Base-by-base conservation (phyloP, 257 asterid species). In the Plectranthus barbatus region DNA sequence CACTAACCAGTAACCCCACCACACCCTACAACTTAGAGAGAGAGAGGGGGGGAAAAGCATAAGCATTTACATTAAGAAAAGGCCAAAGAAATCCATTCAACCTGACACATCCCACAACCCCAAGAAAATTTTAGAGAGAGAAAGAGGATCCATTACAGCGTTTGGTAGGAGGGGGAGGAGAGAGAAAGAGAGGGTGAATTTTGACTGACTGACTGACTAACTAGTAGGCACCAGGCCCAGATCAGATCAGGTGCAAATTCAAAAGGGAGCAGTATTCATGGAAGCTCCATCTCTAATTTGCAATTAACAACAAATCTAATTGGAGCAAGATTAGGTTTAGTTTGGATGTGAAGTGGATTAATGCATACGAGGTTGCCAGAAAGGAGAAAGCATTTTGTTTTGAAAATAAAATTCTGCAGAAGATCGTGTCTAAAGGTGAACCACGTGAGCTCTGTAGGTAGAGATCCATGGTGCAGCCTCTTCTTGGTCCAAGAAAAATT, bases 61-160 rank as follows among this genome's bases (percentile, higher is more conserved):
- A 5, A 34, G 39, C 9, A 34, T 34, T 34, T 33, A 56, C 51
- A 69, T 67, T 55, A 48, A 68, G 74, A 73, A 74, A 74, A 69
- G 75, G 71, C 72, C 79, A 74, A 69, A 63, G 6, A 73, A 72
- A 68, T 72, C 71, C 71, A 73, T 69, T 73, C 82, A 77, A 73
- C 64, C 82, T 73, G 82, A 73, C 82, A 77, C 81, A 73, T 47
- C 62, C 69, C 76, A 72, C 75, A 57, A 67, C 72, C 75, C 70
- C 37, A 67, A 40, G 45, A 62, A 63, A 71, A 3, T 13, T 37
- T 48, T 29, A 47, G 67, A 53, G 69, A 44, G 55, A 56, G 63
- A 56, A 19, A 26, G 49, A 6, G 41, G 44, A 11, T 37, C 3
- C n/a, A 37, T 31, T 31, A 31, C 36, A 31, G 36, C 36, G 36